Percentiles rank a stretch among this genome's conserved stretches.
Conservation (phyloP, 192 early-diverging fungal genomes). For the Rhizophagus prolifer region DNA sequence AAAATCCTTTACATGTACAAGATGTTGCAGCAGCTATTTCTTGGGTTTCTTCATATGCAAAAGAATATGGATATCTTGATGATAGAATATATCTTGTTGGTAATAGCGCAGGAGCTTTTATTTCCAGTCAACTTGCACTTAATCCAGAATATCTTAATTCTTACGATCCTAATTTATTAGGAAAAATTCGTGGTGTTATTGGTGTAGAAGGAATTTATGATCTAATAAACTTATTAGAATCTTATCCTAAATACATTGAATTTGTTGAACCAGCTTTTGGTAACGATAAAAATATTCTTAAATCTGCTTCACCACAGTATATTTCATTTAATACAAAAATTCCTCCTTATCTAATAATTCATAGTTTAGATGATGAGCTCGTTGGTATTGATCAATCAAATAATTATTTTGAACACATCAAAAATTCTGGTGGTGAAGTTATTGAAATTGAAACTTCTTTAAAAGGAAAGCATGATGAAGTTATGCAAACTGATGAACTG, state of each 20-base stretch:
- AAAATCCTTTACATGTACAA: slow-evolving; percentile 69
- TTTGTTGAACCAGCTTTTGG: slow-evolving; percentile 77
- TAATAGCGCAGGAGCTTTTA: slow-evolving; percentile 79
- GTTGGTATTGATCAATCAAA: slow-evolving; percentile 59
- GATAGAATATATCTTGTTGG: slow-evolving; percentile 60
- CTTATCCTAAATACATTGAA: slow-evolving; percentile 66
- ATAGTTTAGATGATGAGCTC: slow-evolving; percentile 69
- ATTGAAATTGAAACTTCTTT: slow-evolving; percentile 30
- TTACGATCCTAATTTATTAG: slow-evolving; percentile 25
- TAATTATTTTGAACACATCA: slow-evolving; percentile 41
- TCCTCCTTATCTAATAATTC: slow-evolving; percentile 62
- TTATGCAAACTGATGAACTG: slow-evolving; percentile 35
- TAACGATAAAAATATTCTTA: slow-evolving; percentile 38
- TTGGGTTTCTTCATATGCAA: slow-evolving; percentile 40
- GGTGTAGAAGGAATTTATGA: slow-evolving; percentile 88
- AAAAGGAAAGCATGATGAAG: slow-evolving; percentile 39
- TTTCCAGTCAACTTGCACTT: slow-evolving; percentile 62
- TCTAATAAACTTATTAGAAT: slow-evolving; percentile 58
- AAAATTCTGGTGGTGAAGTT: slow-evolving; percentile 17
- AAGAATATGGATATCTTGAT: slow-evolving; percentile 33
- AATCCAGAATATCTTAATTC: slow-evolving; percentile 38
- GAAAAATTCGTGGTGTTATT: slow-evolving; percentile 56
- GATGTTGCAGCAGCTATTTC: slow-evolving; percentile 61
- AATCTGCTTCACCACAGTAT: slow-evolving; percentile 50
- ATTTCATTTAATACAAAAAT: background rate